These are phyloP conservation scores for Oryza nivara DNA, from an alignment of 176 grass and related monocot genomes.

Conservation along the genomic window DNA sequence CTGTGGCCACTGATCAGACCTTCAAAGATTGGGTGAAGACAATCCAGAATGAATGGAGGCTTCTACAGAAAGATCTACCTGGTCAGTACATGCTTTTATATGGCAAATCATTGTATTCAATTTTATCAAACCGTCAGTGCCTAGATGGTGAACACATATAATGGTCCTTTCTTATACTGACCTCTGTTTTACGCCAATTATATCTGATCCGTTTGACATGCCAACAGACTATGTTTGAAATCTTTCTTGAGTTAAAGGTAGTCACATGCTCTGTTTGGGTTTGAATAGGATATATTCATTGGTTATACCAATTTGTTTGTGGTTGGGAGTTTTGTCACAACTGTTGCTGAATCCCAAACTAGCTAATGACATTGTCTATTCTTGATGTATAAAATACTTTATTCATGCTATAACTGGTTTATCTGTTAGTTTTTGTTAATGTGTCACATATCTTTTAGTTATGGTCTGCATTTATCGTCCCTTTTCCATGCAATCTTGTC, in stretches of 20 bases:
- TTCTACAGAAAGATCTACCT: conserved; percentile 76
- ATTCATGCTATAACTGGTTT: no score
- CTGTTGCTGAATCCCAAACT: not conserved
- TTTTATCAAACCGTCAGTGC: conserved; percentile 29
- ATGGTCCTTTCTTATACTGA: not conserved
- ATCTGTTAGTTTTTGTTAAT: no score
- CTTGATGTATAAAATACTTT: no score
- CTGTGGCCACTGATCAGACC: conserved; percentile 56
- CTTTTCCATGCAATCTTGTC: conserved; percentile 21
- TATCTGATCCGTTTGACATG: not conserved
- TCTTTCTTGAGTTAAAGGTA: conserved; percentile 16
- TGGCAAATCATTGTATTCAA: conserved; percentile 19
- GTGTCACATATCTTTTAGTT: not conserved
- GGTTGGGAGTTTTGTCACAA: not conserved
- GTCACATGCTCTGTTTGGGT: not conserved
- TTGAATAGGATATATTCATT: no score
- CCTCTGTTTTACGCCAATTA: not conserved
- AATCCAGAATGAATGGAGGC: conserved; percentile 74
- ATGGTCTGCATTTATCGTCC: not conserved
- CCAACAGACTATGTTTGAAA: not conserved
- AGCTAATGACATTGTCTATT: not conserved
- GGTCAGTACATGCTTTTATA: conserved; percentile 42
- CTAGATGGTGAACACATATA: not conserved
- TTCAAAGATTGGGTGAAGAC: conserved; percentile 65
- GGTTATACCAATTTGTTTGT: not conserved